Evolutionary conservation across 768 basidiomycete species (phyloP).

Genomic region (Podaxis sp.): DNA sequence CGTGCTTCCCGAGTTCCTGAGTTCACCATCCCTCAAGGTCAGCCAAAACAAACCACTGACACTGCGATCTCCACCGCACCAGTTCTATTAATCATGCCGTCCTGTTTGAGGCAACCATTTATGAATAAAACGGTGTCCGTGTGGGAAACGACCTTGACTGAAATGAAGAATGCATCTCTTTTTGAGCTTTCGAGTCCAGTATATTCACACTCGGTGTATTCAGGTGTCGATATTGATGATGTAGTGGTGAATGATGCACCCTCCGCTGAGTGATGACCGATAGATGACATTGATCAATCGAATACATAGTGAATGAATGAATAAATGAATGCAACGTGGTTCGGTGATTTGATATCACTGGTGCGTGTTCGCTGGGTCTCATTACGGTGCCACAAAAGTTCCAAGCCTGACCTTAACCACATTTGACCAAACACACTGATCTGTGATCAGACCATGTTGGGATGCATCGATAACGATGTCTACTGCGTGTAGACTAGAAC

Average conservation of each 20-base stretch:
- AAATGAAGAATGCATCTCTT: not conserved
- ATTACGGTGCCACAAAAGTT: not conserved
- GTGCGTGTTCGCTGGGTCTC: slow-evolving; percentile 11
- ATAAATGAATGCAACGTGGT: slow-evolving; percentile 13
- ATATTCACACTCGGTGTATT: not conserved
- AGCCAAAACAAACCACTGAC: not conserved
- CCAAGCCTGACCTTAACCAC: not conserved
- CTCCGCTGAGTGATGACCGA: not conserved
- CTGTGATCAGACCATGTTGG: too few species aligned
- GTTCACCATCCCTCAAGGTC: not conserved
- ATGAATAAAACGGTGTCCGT: not conserved
- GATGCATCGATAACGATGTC: not conserved
- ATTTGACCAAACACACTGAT: slow-evolving; percentile 1
- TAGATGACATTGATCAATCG: slow-evolving; percentile 7
- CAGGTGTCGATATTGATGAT: slow-evolving; percentile 4
- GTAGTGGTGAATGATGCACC: not conserved
- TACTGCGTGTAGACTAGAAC: not conserved
- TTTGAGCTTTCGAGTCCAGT: not conserved
- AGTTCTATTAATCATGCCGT: not conserved
- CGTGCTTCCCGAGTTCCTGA: not conserved
- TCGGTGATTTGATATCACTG: slow-evolving; percentile 13
- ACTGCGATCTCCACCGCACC: not conserved
- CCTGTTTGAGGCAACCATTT: not conserved
- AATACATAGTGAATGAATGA: not conserved
- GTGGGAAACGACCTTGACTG: not conserved